These are phyloP conservation scores for Mycena galericulata DNA, from an alignment of 768 basidiomycete species.

Conservation along the genomic window DNA sequence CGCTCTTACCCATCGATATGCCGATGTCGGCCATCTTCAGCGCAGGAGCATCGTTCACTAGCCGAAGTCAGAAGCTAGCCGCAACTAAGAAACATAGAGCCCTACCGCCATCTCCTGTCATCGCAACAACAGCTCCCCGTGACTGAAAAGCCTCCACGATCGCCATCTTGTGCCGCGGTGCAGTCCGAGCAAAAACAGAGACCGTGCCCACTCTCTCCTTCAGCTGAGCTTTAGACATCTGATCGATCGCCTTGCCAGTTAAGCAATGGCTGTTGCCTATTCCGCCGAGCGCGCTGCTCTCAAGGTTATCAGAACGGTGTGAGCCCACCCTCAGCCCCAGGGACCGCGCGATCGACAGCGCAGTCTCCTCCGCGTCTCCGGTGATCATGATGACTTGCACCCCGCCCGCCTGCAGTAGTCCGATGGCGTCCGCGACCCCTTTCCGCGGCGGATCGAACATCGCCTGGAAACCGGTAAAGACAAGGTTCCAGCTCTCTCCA, in stretches of 20 bases:
- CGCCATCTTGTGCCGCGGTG: slow-evolving; percentile 96
- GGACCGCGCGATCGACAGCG: slow-evolving; percentile 95
- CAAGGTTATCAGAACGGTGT: slow-evolving; percentile 89
- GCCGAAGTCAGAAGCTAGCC: no score
- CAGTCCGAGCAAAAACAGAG: slow-evolving; percentile 96
- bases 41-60: slow-evolving; percentile 93
- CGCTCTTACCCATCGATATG: slow-evolving; percentile 96
- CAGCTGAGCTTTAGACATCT: no score
- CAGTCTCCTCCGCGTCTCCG: slow-evolving; percentile 95
- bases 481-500: slow-evolving; percentile 77
- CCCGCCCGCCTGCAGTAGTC: slow-evolving; percentile 88
- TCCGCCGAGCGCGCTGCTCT: no score
- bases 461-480: slow-evolving; percentile 91
- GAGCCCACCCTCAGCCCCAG: slow-evolving; percentile 98
- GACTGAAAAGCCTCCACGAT: slow-evolving; percentile 89
- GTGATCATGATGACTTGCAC: slow-evolving; percentile 98
- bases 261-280: no score
- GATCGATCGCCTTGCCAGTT: no score
- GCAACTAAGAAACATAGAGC: no score
- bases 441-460: slow-evolving; percentile 96
- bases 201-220: slow-evolving; percentile 86
- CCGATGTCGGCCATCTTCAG: slow-evolving; percentile 96
- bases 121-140: slow-evolving; percentile 92
- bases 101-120: slow-evolving; percentile 98
- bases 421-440: slow-evolving; percentile 91